Percentiles rank a stretch among this genome's conserved stretches.
phyloP scores from a whole-genome alignment of 768 basidiomycete genomes.

The Hygrocybe punicea region DNA sequence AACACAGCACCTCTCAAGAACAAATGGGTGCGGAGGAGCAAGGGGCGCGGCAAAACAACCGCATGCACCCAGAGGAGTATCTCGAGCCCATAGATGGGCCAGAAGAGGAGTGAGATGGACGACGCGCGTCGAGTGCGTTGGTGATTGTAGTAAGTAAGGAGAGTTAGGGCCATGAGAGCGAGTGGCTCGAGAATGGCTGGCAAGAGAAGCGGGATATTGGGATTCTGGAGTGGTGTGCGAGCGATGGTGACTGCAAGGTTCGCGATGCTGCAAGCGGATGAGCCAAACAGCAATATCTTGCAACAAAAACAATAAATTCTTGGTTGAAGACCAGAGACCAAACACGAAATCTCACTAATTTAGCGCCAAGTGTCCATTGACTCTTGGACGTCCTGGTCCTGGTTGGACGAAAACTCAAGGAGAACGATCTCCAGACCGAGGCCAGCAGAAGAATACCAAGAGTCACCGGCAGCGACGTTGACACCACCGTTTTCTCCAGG shows the following conservation, averaged over 20 bases:
- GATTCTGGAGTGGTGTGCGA: constrained; percentile 1
- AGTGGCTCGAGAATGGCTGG: constrained; percentile 58
- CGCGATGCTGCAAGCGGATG: too few relatives aligned
- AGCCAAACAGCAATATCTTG: too few relatives aligned
- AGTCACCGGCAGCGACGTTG: constrained; percentile 41
- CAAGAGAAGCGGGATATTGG: constrained; percentile 38
- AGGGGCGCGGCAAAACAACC: constrained; percentile 29
- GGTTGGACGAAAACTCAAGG: constrained; percentile 22
- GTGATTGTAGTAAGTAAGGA: constrained; percentile 66
- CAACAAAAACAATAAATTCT: too few relatives aligned
- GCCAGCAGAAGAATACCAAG: constrained; percentile 46
- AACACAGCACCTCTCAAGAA: constrained; percentile 43
- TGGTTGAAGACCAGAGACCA: neutral
- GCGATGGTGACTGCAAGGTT: neutral
- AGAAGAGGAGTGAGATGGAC: constrained; percentile 72
- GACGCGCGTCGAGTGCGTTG: constrained; percentile 68
- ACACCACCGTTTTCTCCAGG: constrained; percentile 60
- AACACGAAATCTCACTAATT: constrained; percentile 52
- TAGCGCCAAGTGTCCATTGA: constrained; percentile 49
- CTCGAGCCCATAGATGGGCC: constrained; percentile 61
- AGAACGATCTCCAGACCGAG: constrained; percentile 37
- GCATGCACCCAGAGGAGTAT: constrained; percentile 63
- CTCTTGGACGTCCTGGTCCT: constrained; percentile 46
- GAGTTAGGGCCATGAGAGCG: constrained; percentile 45
- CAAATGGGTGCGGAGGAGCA: constrained; percentile 36